Evolutionary conservation across 1,284 basidiomycete genomes (phyloP).

Genomic region (Tetrapyrgos nigripes): DNA sequence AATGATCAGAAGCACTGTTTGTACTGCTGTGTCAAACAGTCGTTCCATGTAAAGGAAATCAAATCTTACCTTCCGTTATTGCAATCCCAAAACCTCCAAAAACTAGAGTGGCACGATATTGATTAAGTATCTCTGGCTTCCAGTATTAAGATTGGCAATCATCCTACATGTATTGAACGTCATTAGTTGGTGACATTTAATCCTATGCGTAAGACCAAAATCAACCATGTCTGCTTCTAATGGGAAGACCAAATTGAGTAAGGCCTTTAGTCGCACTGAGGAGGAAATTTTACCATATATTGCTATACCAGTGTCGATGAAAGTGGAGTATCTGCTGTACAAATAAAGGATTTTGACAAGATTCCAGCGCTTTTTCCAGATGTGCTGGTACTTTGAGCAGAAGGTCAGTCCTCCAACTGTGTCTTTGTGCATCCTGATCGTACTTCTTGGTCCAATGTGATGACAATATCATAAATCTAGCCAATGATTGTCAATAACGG

Average conservation of each 20-base stretch:
- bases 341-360: constrained; percentile 27
- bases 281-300: neutral
- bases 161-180: constrained; percentile 15
- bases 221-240: too few relatives aligned
- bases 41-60: neutral
- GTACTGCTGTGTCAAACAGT: neutral
- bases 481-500: neutral
- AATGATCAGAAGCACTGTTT: constrained; percentile 24
- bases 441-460: constrained; percentile 4
- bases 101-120: constrained; percentile 8
- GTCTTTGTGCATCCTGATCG: neutral
- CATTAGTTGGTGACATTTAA: constrained; percentile 36
- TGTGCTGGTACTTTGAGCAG: constrained; percentile 18
- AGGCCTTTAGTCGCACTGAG: neutral
- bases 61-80: constrained; percentile 17
- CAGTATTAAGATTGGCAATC: neutral
- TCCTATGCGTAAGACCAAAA: too few relatives aligned
- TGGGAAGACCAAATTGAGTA: neutral
- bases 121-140: constrained; percentile 23
- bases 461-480: constrained; percentile 11
- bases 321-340: constrained; percentile 23
- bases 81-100: constrained; percentile 16
- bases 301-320: constrained; percentile 17
- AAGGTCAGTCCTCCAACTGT: neutral
- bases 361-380: constrained; percentile 29